These are phyloP conservation scores for Mycena chlorophos DNA, from an alignment of 768 basidiomycete species.

Conservation along the genomic window DNA sequence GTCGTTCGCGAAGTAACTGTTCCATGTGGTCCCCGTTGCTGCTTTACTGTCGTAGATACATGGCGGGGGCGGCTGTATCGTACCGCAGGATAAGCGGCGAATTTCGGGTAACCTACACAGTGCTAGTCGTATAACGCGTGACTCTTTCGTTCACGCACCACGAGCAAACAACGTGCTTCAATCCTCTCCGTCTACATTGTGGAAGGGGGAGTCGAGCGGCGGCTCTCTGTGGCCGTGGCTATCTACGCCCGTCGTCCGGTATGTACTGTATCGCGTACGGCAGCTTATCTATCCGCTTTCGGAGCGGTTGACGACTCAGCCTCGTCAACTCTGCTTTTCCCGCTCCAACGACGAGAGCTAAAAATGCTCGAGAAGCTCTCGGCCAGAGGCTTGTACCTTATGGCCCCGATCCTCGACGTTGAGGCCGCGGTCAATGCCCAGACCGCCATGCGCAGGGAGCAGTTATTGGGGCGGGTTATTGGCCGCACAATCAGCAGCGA, in stretches of 20 bases:
- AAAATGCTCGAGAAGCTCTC: neutral
- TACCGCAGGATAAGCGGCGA: too few relatives aligned
- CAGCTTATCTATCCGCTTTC: conserved; percentile 3
- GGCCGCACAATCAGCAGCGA: neutral
- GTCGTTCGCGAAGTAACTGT: too few relatives aligned
- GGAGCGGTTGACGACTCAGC: neutral
- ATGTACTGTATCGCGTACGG: neutral
- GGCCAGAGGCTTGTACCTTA: neutral
- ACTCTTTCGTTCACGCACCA: too few relatives aligned
- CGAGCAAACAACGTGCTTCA: too few relatives aligned
- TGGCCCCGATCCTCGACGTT: neutral
- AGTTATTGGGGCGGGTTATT: neutral
- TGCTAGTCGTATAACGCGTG: too few relatives aligned
- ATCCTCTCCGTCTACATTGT: too few relatives aligned
- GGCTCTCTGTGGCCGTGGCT: neutral
- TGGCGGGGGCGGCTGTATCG: too few relatives aligned
- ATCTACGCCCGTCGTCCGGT: neutral
- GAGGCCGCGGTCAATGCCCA: neutral
- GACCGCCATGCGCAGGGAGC: neutral
- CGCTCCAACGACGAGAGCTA: neutral
- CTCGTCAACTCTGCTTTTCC: neutral
- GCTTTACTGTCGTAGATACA: too few relatives aligned
- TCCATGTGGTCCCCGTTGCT: too few relatives aligned
- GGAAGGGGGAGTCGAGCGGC: neutral
- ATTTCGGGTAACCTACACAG: too few relatives aligned